A percentile compares a stretch with the other conserved stretches of the same genome.
phyloP scores from a whole-genome alignment of 352 stramenopile species.

The Phytopythium mirpurense region DNA sequence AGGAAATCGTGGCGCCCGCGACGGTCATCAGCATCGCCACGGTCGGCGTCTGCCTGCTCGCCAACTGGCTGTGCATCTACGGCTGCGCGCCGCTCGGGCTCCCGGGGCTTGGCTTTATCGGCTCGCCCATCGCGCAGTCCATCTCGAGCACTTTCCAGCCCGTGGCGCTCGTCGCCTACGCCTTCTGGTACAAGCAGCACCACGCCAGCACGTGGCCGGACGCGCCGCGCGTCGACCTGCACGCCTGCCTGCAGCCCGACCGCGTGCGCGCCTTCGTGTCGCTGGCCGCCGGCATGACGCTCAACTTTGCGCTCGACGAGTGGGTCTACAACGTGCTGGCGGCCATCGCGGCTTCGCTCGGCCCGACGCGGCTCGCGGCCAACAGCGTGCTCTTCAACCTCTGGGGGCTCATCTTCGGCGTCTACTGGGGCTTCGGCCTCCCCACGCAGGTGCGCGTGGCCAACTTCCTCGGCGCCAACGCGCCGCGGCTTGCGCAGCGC shows the following conservation, averaged over 20 bases:
- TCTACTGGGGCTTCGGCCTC: conserved; percentile 84
- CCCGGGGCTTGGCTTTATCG: conserved; percentile 57
- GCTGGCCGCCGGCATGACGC: conserved; percentile 68
- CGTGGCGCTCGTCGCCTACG: conserved; percentile 56
- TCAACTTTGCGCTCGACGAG: conserved; percentile 74
- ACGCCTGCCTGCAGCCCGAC: conserved; percentile 51
- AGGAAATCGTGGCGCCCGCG: conserved; percentile 75
- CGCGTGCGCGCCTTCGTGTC: conserved; percentile 60
- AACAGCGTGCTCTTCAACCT: conserved; percentile 84
- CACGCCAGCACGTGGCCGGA: conserved; percentile 74
- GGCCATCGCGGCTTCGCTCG: conserved; percentile 59
- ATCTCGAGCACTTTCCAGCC: conserved; percentile 74
- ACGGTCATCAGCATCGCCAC: conserved; percentile 71
- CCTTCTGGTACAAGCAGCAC: conserved; percentile 76
- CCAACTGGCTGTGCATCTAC: conserved; percentile 83
- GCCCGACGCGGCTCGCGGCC: conserved; percentile 55
- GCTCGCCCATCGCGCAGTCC: conserved; percentile 63
- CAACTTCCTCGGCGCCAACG: conserved; percentile 72
- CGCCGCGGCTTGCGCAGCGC: conserved; percentile 44
- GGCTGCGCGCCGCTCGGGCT: conserved; percentile 45
- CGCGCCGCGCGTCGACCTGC: conserved; percentile 36
- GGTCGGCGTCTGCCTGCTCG: conserved; percentile 54
- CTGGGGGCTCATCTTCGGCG: conserved; percentile 74
- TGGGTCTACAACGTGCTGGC: conserved; percentile 80
- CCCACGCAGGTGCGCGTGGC: conserved; percentile 71